A percentile compares a stretch with the other conserved stretches of the same genome.
Conservation (phyloP, 2,329 filamentous ascomycete species). For the Fusarium sp. region DNA sequence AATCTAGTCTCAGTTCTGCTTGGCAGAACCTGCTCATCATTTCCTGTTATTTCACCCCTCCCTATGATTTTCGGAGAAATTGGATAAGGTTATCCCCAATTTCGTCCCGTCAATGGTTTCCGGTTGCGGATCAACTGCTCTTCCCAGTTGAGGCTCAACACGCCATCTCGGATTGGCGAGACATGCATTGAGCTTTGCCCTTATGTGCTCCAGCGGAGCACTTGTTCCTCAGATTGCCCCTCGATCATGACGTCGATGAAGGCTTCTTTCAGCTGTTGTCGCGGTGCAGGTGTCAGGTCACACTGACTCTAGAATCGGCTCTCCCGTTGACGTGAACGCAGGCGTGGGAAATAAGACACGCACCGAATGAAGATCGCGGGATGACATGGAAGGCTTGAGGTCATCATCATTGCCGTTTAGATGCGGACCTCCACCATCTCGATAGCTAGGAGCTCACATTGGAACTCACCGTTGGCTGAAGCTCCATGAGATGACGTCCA, state of each 20-base stretch:
- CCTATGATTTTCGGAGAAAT: slow-evolving; percentile 15
- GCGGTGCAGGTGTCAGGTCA: not conserved
- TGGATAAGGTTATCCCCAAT: slow-evolving; percentile 16
- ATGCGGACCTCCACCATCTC: not conserved
- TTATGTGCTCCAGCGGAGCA: slow-evolving; percentile 9
- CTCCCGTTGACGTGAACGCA: slow-evolving; percentile 13
- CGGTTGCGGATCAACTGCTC: slow-evolving; percentile 20
- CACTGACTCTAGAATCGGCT: not conserved
- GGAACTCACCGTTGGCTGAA: slow-evolving; percentile 13
- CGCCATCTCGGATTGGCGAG: slow-evolving; percentile 13
- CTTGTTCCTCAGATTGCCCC: not conserved
- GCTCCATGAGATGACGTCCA: slow-evolving; percentile 30
- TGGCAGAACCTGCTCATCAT: slow-evolving; percentile 15
- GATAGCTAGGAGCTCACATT: not conserved
- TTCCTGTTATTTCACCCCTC: slow-evolving; percentile 13
- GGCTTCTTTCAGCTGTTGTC: slow-evolving; percentile 25
- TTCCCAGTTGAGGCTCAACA: slow-evolving; percentile 18
- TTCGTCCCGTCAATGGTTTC: not conserved
- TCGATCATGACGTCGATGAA: slow-evolving; percentile 23
- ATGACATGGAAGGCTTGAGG: slow-evolving; percentile 40
- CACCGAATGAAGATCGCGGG: slow-evolving; percentile 34
- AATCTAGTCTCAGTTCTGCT: slow-evolving; percentile 26
- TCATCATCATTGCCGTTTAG: slow-evolving; percentile 7
- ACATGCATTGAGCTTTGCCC: slow-evolving; percentile 7
- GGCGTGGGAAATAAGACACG: slow-evolving; percentile 11